Base-by-base conservation (phyloP, 805 yeast species). In the Kluyveromyces nonfermentans region DNA sequence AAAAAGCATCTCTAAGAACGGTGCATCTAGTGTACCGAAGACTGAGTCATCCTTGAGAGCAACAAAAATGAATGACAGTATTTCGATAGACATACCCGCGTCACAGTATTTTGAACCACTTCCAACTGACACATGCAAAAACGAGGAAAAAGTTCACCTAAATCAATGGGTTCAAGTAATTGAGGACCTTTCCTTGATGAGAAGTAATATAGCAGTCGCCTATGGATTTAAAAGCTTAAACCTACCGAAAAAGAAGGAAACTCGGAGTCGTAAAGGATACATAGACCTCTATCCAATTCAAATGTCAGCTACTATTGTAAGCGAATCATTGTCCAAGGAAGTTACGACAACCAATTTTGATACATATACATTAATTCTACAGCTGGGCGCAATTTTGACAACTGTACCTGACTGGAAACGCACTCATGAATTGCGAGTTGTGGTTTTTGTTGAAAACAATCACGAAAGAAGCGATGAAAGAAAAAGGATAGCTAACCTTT, bases 231-330 rank as follows among this genome's bases (percentile, higher is more conserved):
- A 78, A 14, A 57, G 69, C 5, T 58, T 90, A 44, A 68, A 74
- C 9, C 64, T 88, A n/a, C 97, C 97, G 0, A 53, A 48, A 9
- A 69, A 64, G 35, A 46, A 60, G 3, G 59, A 57, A 12, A 52
- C 56, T 2, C 54, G 57, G 14, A 52, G 56, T 1, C 54, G 63
- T 21, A 73, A 71, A 48, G 71, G 73, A 49, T 82, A 68, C 51
- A 88, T 93, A 55, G 99, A 93, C 60, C 65, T 93, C 33, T 93
- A 94, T 61, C 98, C 99, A 0, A 89, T 93, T 51, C 98, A 93
- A 56, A 93, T 93, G 97, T 81, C 94, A 3, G 90, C 95, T 0
- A 78, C 80, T 35, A 77, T 86, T 33, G 41, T 45, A 1, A 47
- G 49, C 15, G 43, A 47, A n/a, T 52, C 53, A 12, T 36, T 49